Percentiles rank a stretch among this genome's conserved stretches.
phyloP scores from a whole-genome alignment of 2,329 filamentous ascomycete species.

The Pezicula radicicola region DNA sequence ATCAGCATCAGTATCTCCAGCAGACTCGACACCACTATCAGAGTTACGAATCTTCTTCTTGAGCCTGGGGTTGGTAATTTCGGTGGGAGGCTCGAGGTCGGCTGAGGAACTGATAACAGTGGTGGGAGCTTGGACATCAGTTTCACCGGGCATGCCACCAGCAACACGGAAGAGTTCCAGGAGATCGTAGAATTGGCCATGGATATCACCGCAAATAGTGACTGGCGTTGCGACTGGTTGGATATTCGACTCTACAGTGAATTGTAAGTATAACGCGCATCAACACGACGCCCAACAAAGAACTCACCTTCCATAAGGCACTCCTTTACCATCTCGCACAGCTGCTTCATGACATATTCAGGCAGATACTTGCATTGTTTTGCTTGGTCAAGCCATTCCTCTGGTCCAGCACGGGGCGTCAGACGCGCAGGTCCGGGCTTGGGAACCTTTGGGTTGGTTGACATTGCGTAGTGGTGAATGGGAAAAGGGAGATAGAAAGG shows the following conservation, averaged over 20 bases:
- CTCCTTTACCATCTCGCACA: constrained; percentile 98
- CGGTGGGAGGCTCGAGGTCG: constrained; percentile 86
- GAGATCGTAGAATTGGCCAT: constrained; percentile 97
- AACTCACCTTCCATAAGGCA: constrained; percentile 90
- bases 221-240: constrained; percentile 97
- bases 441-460: constrained; percentile 53
- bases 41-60: constrained; percentile 78
- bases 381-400: constrained; percentile 95
- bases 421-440: constrained; percentile 89
- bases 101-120: constrained; percentile 83
- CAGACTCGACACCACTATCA: constrained; percentile 44
- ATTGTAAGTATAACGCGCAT: constrained; percentile 15
- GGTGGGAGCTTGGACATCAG: constrained; percentile 62
- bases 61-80: constrained; percentile 83
- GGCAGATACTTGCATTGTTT: constrained; percentile 97
- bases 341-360: constrained; percentile 95
- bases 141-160: constrained; percentile 91
- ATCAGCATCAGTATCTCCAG: constrained; percentile 46
- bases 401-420: constrained; percentile 77
- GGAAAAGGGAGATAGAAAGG: no score
- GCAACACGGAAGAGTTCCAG: constrained; percentile 95
- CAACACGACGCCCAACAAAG: not conserved
- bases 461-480: no score
- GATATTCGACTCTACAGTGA: constrained; percentile 84
- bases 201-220: constrained; percentile 96